Base-by-base conservation (phyloP, 2,329 filamentous ascomycete genomes). In the Colletotrichum orchidophilum region DNA sequence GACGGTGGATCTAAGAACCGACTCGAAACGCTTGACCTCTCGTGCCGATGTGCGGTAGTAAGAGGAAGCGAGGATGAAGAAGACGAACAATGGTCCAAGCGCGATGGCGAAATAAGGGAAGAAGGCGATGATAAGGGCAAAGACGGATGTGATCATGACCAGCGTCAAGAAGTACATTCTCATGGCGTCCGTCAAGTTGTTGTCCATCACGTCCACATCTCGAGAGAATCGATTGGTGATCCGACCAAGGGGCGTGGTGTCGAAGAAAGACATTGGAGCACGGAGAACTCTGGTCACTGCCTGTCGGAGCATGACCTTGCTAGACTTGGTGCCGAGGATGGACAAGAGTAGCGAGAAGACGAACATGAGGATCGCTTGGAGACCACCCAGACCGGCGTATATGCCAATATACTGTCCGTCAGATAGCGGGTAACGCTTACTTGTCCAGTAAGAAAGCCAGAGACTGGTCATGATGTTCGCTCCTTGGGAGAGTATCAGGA, bases 151-250 rank as follows among this genome's bases (percentile, higher is more conserved):
- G 74, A 97, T 95, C 88, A 93, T 94, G 49, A 90, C 92, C 75
- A 97, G 83, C 1, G 94, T 97, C 76, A 98, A 84, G 76, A 95
- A 92, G 84, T 96, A 98, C 91, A 98, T 97, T 74, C 96, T 91
- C 82, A 98, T 94, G 3, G 94, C 92, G 76, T 98, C 96, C 0
- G 93, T 93, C 53, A 98, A 83, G 69, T 91, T 94, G 80, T 97
- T 97, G 83, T 98, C 96, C 94, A 98, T 97, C 67, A 96, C 94
- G 77, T 98, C 94, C 50, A 98, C 93, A 77, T 99, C 96, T 75
- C 96, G 93, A 35, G 94, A 97, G 82, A 98, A 98, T 18, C 96
- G 93, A 80, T 98, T 98, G 26, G 95, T 97, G 80, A 98, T 98
- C 46, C 96, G 92, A 24, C 96, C 96, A 1, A 98, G 87, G 0